These are phyloP conservation scores for Alternaria sp. DNA, from an alignment of 2,329 filamentous ascomycete species.

Conservation along the genomic window DNA sequence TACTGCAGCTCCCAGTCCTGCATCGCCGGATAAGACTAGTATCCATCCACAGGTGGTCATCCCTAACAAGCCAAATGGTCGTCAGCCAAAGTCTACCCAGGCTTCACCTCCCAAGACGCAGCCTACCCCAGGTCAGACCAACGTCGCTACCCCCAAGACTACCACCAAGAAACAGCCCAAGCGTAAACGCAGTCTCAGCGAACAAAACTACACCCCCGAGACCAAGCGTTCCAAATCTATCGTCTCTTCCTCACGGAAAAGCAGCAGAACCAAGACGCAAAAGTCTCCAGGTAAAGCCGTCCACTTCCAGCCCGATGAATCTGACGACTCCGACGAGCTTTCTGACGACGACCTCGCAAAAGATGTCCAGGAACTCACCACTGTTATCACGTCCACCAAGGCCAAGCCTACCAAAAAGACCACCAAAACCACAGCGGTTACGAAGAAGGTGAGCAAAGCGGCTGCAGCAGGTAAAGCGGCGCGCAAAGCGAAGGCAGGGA, in stretches of 20 bases:
- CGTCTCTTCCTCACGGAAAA: not conserved
- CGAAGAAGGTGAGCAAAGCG: not conserved
- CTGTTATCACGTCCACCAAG: not conserved
- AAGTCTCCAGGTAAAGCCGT: not conserved
- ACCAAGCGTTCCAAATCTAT: not conserved
- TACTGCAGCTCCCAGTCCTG: slow-evolving; percentile 3
- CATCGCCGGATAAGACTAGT: not conserved
- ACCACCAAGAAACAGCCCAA: not conserved
- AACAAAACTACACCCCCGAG: not conserved
- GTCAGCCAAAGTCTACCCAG: not conserved
- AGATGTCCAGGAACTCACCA: not conserved
- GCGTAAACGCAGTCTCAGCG: slow-evolving; percentile 8
- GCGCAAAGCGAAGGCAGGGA: not conserved
- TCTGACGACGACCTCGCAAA: not conserved
- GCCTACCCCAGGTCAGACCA: not conserved
- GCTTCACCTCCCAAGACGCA: not conserved
- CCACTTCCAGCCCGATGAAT: not conserved
- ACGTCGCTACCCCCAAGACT: not conserved
- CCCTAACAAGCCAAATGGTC: not conserved
- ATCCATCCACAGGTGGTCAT: not conserved
- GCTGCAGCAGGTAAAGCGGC: slow-evolving; percentile 1
- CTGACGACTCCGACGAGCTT: not conserved
- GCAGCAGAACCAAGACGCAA: not conserved
- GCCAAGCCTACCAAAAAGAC: not conserved
- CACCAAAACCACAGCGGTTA: not conserved